Base-by-base conservation (phyloP, 352 stramenopile genomes). In the Pythium sp. region DNA sequence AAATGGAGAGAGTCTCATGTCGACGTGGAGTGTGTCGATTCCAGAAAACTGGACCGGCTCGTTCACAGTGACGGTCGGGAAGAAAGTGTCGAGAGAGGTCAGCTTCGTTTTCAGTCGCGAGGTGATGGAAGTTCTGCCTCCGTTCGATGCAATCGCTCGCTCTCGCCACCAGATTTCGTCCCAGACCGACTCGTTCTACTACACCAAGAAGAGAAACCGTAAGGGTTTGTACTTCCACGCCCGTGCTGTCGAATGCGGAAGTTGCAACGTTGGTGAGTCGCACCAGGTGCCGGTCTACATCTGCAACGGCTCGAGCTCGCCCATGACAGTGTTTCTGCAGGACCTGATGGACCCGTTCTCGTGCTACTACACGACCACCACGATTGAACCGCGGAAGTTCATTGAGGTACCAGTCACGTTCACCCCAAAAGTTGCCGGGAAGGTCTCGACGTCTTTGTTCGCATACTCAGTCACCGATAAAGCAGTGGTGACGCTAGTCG, bases 311-410 rank as follows among this genome's bases (percentile, higher is more conserved):
- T 92, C 86, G 24, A 90, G 85, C 41, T 56, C 72, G 46, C 82
- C 86, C 18, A 92, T 94, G 80, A 94, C 88, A 3, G 88, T 96
- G 20, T 93, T 96, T 64, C 70, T 96, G 57, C 86, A 94, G 68
- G 77, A 86, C 43, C 68, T 96, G 5, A 80, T 87, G 59, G 81
- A 90, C 9, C 88, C 88, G 4, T 96, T 94, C 60, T 86, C 79
- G 36, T 94, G 86, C 65, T 66, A 56, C 14, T 94, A 94, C 72
- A 73, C 82, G 56, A 88, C 85, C 36, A 92, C 85, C 1, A 94
- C 86, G 12, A 83, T 96, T n/a, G 81, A 90, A 53, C 76, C 86
- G 54, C 77, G 82, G 22, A 94, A 94, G 69, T 96, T 94, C 67
- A 94, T 96, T 56, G 85, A 94, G 64, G 79, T 96, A 3, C 80